Evolutionary conservation across 2,329 filamentous ascomycete species (phyloP), one percentile per base, ranked within the genome.

Genomic region (Microascus cirrosus): DNA sequence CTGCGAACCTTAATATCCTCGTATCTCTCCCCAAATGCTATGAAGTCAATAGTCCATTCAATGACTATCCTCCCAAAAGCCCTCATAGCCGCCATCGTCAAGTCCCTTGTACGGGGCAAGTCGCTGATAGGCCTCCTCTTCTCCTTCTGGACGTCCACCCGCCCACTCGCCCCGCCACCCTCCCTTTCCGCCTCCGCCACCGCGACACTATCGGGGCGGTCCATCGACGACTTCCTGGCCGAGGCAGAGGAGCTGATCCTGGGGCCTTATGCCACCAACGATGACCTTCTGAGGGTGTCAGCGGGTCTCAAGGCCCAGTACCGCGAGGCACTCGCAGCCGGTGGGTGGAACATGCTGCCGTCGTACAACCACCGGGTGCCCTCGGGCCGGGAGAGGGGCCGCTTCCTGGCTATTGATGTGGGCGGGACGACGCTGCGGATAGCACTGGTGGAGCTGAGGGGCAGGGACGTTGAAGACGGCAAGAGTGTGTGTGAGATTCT

Each of bases 341-440:
- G 82, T 64, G 69, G 75, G 60, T 74, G 78, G 60, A 84, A 78
- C 66, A 86, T 86, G 83, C 74, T 86, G 22, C 83, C 83, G 2
- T 85, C 83, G 13, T 86, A 84, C 71, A 86, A 80, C 71, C 79
- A 84, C 63, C 78, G 81, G 62, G 73, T 87, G 6, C 84, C 84
- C 1, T 76, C 70, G n/a, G 84, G 84, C 56, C 67, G 73, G 53
- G 84, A 87, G 65, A 68, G 65, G 51, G 84, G 84, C 28, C 77
- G 76, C 56, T 86, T 78, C 66, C 71, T 87, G 57, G 81, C 83
- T 24, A 72, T 86, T 42, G 85, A 88, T 66, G 81, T 88, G n/a
- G 85, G 85, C 42, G 85, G 85, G 1, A 87, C 85, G 42, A 88
- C 83, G 12, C 71, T 87, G 60, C 76, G 84, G 56, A 81, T 88